Conservation (phyloP, 768 basidiomycete species). For the Sarcomyxa edulis region DNA sequence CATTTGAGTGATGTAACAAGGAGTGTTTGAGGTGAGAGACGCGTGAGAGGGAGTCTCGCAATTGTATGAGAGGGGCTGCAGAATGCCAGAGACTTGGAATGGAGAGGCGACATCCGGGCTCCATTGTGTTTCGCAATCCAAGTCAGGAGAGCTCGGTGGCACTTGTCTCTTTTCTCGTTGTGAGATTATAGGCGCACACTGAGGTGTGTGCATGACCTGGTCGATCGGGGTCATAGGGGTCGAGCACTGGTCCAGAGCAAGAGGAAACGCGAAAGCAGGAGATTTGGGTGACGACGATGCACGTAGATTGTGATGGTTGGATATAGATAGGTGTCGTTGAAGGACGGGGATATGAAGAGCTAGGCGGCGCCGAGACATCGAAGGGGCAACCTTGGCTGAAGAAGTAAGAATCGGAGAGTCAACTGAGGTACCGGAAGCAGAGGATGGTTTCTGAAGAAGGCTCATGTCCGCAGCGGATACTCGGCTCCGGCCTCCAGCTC, state of each 20-base stretch:
- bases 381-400: background rate
- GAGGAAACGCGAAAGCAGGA: background rate
- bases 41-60: background rate
- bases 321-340: constrained; percentile 1
- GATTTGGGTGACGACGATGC: background rate
- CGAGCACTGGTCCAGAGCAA: background rate
- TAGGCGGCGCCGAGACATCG: constrained; percentile 3
- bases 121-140: background rate
- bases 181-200: background rate
- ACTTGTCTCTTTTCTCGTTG: background rate
- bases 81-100: background rate
- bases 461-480: too few species aligned
- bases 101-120: background rate
- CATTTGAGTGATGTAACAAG: too few species aligned
- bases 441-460: too few species aligned
- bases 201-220: constrained; percentile 5
- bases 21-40: background rate
- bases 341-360: constrained; percentile 2
- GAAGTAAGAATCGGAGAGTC: too few species aligned
- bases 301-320: background rate
- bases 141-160: background rate
- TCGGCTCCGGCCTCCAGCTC: too few species aligned
- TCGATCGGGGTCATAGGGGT: constrained; percentile 2
- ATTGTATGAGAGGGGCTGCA: background rate
- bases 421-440: too few species aligned